These are phyloP conservation scores for Ophiostoma himal-ulmi DNA, from an alignment of 2,329 filamentous ascomycete genomes.

Conservation along the genomic window DNA sequence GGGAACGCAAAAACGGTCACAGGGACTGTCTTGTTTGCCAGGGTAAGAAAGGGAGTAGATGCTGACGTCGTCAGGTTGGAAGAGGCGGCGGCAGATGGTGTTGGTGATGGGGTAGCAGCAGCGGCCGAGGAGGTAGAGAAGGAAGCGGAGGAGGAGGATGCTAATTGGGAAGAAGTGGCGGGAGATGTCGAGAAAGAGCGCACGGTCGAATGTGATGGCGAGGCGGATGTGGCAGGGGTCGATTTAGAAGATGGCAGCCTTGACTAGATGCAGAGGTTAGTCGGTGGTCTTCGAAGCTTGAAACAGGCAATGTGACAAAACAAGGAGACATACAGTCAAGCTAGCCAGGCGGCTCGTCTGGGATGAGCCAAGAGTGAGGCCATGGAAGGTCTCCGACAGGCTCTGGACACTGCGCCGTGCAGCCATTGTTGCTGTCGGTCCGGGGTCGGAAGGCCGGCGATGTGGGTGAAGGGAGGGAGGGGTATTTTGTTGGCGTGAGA, in stretches of 20 bases:
- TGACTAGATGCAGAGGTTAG: neutral
- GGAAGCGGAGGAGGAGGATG: neutral
- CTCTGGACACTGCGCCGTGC: slow-evolving; percentile 23
- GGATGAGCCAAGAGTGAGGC: slow-evolving; percentile 18
- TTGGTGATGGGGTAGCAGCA: slow-evolving; percentile 2
- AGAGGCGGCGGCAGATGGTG: neutral
- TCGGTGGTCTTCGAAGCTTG: neutral
- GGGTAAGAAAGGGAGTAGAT: neutral
- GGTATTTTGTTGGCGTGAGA: neutral
- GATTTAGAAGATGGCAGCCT: neutral
- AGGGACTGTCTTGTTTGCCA: slow-evolving; percentile 63
- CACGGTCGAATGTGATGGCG: neutral
- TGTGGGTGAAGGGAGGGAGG: neutral
- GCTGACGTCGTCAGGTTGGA: neutral
- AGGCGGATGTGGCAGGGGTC: neutral
- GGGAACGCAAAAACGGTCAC: slow-evolving; percentile 90
- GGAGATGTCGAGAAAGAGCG: slow-evolving; percentile 8
- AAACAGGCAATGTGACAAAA: neutral
- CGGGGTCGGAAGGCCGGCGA: neutral
- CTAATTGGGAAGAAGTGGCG: neutral
- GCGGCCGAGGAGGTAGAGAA: slow-evolving; percentile 10
- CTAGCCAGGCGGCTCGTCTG: slow-evolving; percentile 11
- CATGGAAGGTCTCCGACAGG: slow-evolving; percentile 21
- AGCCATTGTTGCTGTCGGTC: slow-evolving; percentile 22
- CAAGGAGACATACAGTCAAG: neutral